Evolutionary conservation across 257 asterid species (phyloP), one percentile per base, ranked within the genome.

Genomic region (Solanum etuberosum): DNA sequence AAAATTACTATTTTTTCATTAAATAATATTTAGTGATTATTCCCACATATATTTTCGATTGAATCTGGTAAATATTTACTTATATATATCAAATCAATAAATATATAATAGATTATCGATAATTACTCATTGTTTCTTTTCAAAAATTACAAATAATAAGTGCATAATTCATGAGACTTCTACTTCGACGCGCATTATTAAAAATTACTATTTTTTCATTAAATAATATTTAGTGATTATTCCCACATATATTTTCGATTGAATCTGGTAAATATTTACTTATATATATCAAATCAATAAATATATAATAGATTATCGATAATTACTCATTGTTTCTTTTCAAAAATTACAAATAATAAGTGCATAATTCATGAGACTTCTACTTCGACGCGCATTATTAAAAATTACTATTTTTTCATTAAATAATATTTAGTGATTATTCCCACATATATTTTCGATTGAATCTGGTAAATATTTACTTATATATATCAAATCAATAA

Each of bases 11-110:
- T n/a, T n/a, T 61, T 51, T 61, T 61, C 2, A n/a, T 61, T 61
- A 3, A 61, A 61, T 9, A 61, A 61, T 23, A 1, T 9, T 61
- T 23, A 9, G 3, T n/a, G 1, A 9, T 6, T 61, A 23, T 61
- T 61, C 0, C 0, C 15, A n/a, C 0, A 9, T 11, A 61, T 61
- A 61, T 61, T 61, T 61, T 61, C 0, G 0, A 51, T 61, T 4
- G 27, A 61, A 61, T 23, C 1, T 29, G 42, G 40, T 71, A 71
- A 70, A 18, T 1, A 7, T 70, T 29, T 71, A 8, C 25, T 32
- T 3, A 12, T 31, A 1, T 29, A 29, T 8, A 27, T 14, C 10
- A 2, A 13, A 29, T n/a, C 0, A 27, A 29, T 40, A 43, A 43
- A 43, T 43, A 12, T 43, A 43, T 12, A 43, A 43, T 43, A 43